Evolutionary conservation across 169 alveolate genomes (phyloP), one percentile per base, ranked within the genome.

Genomic region (Plasmodium sp.): DNA sequence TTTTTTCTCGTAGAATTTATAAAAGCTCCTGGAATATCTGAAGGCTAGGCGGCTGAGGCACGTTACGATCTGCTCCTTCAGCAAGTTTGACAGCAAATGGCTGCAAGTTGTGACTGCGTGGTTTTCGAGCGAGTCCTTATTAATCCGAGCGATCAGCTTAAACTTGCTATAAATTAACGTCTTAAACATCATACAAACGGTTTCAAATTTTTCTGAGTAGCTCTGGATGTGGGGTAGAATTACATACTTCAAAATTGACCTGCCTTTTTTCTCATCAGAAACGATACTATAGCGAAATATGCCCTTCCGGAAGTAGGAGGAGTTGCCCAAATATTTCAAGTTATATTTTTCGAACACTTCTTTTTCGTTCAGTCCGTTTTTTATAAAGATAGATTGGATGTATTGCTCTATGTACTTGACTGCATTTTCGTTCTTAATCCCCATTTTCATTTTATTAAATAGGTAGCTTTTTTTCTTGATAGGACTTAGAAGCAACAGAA

Each of bases 181-280:
- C 93, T 98, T 98, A 85, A 98, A 98, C 99, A 99, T 99, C 80
- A 98, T 96, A 73, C 99, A 95, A 27, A 99, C 93, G 10, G 99
- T 97, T 92, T 99, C 99, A 83, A 99, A 98, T 95, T 99, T 99
- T 58, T 98, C 99, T 48, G 96, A 92, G 96, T 98, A 97, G 75
- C 96, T 97, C 67, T 97, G 95, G 33, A 98, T 96, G 90, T 99
- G 99, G 27, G 99, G 99, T 79, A 99, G 97, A 4, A 99, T 98
- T 90, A 98, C 98, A 96, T 98, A 98, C 73, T 97, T 97, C 48
- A 99, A 92, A 84, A 99, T 96, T 88, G 97, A 95, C 51, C 97
- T 96, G 16, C 99, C 99, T 45, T 99, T 99, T 83, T 98, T 99
- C 48, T 98, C 99, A 94, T 97, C 98, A 10, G 99, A 96, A 56